Evolutionary conservation across 2,329 filamentous ascomycete genomes (phyloP).

Genomic region (Neocatenulostroma microsporum): DNA sequence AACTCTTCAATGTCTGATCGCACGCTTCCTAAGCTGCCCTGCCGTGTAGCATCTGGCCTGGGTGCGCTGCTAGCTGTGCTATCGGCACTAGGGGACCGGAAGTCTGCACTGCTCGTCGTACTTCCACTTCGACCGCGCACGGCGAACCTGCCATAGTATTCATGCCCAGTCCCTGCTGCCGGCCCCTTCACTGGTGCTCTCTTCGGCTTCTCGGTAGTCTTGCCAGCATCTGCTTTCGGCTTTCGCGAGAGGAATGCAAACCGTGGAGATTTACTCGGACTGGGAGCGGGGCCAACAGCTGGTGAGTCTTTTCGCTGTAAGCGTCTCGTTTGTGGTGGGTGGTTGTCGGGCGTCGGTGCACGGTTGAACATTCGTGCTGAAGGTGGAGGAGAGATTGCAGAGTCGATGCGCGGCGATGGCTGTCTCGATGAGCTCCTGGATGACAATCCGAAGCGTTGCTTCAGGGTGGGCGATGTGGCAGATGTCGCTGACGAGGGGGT

Average conservation of each 20-base stretch:
- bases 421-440: slow-evolving; percentile 26
- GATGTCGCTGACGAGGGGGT: slow-evolving; percentile 28
- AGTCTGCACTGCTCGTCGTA: slow-evolving; percentile 43
- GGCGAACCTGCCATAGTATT: slow-evolving; percentile 67
- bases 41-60: slow-evolving; percentile 30
- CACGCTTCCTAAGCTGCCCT: slow-evolving; percentile 35
- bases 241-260: slow-evolving; percentile 74
- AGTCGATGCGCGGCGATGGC: slow-evolving; percentile 26
- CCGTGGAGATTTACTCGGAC: slow-evolving; percentile 53
- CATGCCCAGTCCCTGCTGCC: slow-evolving; percentile 85
- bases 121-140: slow-evolving; percentile 59
- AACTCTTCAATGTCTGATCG: slow-evolving; percentile 41
- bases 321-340: slow-evolving; percentile 6
- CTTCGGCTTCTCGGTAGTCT: slow-evolving; percentile 49
- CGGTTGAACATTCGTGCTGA: slow-evolving; percentile 15
- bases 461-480: slow-evolving; percentile 28
- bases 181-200: slow-evolving; percentile 64
- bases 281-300: slow-evolving; percentile 46
- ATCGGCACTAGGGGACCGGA: slow-evolving; percentile 39
- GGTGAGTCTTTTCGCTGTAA: slow-evolving; percentile 28
- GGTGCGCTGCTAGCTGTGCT: slow-evolving; percentile 32
- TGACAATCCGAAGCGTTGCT: slow-evolving; percentile 33
- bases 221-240: slow-evolving; percentile 52
- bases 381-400: slow-evolving; percentile 24
- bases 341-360: slow-evolving; percentile 12